These are phyloP conservation scores for Cadophora gregata DNA, from an alignment of 2,329 filamentous ascomycete species.

Conservation along the genomic window DNA sequence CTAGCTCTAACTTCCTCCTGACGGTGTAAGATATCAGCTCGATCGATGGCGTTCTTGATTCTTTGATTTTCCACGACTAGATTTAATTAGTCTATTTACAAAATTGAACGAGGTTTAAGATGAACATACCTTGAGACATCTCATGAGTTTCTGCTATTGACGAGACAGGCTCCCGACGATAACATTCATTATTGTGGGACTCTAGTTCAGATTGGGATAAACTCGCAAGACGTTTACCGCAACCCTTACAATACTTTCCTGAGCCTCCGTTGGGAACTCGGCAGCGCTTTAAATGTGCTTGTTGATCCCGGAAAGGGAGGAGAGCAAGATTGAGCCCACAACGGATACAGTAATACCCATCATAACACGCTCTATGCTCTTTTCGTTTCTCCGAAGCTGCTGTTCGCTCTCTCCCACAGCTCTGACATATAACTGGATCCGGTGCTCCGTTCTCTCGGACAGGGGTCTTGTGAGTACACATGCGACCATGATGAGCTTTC, in stretches of 20 bases:
- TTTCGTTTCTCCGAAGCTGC: not conserved
- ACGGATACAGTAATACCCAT: slow-evolving; percentile 21
- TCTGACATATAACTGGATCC: slow-evolving; percentile 21
- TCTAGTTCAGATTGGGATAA: not conserved
- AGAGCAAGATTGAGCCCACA: slow-evolving; percentile 26
- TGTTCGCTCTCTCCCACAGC: slow-evolving; percentile 28
- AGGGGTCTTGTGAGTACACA: slow-evolving; percentile 12
- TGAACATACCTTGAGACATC: not conserved
- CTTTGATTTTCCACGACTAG: slow-evolving; percentile 1
- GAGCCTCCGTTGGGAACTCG: slow-evolving; percentile 4
- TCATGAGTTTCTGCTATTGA: not conserved
- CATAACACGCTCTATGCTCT: not conserved
- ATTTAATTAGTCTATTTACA: not conserved
- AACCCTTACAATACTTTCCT: slow-evolving; percentile 21
- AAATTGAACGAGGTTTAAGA: not conserved
- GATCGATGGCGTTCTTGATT: not conserved
- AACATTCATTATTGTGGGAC: slow-evolving; percentile 19
- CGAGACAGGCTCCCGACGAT: slow-evolving; percentile 5
- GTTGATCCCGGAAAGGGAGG: not conserved
- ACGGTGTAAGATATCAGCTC: not conserved
- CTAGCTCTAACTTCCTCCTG: not conserved
- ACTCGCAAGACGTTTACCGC: slow-evolving; percentile 17
- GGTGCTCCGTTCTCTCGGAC: slow-evolving; percentile 6
- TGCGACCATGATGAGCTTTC: slow-evolving; percentile 24
- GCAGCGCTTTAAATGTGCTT: not conserved